A percentile compares a stretch with the other conserved stretches of the same genome.
Evolutionary conservation across 2,329 filamentous ascomycete genomes (phyloP).

Genomic region (Claviceps purpurea): DNA sequence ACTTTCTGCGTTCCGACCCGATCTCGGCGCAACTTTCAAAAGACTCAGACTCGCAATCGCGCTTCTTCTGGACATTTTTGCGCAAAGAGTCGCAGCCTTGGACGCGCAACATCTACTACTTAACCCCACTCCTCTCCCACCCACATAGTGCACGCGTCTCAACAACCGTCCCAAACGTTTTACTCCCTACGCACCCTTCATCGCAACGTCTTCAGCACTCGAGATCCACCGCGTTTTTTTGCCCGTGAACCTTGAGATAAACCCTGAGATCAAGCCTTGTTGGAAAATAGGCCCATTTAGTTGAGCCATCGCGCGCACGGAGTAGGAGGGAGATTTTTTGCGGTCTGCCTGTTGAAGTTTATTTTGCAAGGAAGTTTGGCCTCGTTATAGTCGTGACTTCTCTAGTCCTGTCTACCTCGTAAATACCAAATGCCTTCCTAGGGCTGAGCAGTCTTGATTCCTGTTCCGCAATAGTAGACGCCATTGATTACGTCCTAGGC

Average conservation of each 20-base stretch:
- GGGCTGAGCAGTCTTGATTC: slow-evolving; percentile 12
- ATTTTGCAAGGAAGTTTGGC: slow-evolving; percentile 2
- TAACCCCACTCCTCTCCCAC: background rate
- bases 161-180: background rate
- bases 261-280: background rate
- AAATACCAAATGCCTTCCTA: slow-evolving; percentile 18
- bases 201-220: background rate
- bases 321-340: background rate
- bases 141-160: background rate
- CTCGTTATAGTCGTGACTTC: slow-evolving; percentile 21
- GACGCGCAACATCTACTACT: background rate
- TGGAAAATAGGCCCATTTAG: background rate
- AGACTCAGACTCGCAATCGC: background rate
- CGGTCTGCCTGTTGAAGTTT: background rate
- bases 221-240: background rate
- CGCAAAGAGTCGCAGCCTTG: background rate
- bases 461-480: slow-evolving; percentile 17
- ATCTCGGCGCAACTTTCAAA: background rate
- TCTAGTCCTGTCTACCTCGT: slow-evolving; percentile 19
- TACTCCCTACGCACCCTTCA: background rate
- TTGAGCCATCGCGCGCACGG: background rate
- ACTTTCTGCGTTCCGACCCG: background rate
- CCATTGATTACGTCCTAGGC: background rate
- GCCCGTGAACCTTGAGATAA: background rate
- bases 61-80: background rate